Base-by-base conservation (phyloP, 2,329 filamentous ascomycete species). In the Aspergillus udagawae region DNA sequence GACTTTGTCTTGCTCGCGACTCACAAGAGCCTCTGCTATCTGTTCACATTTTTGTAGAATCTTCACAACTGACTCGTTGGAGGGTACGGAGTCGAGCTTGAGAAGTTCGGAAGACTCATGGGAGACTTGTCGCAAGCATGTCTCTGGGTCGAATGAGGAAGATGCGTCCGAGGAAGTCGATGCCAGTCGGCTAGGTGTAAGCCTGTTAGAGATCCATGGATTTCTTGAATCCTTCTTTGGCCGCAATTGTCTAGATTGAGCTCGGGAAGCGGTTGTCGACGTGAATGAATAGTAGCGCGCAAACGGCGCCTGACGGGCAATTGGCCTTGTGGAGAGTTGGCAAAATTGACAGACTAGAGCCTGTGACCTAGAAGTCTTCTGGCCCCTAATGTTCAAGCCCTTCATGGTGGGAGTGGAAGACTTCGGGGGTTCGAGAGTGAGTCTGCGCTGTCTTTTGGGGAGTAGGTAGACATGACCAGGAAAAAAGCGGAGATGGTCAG, bases 311-410 rank as follows among this genome's bases (percentile, higher is more conserved):
- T 57, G 60, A 50, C 58, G 65, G 50, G 56, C 56, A 38, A 63
- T 47, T 7, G 65, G 54, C 4, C 63, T 63, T 20, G 64, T 65
- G 9, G 73, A 73, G 42, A 68, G 65, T 58, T 72, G 70, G 56
- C 75, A 77, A 42, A 75, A 67, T 62, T 77, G 74, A 45, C 75
- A 77, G 51, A 75, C 61, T 14, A 67, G 59, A 12, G 65, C 63
- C 53, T 67, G 67, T 27, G 62, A 52, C 41, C 57, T 64, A 21
- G 63, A 59, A 45, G 60, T 62, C 51, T 57, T 68, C 44, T 67
- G 67, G 25, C 66, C 64, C 49, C 66, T 69, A 32, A 76, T 54
- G 14, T 64, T 61, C 56, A 75, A 64, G 48, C 73, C 65, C 55
- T 70, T 76, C 73, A 77, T 77, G 51, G 57, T 54, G 57, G 10